Evolutionary conservation across 148 eudicot genomes (phyloP).

Genomic region (Rheum nobile): DNA sequence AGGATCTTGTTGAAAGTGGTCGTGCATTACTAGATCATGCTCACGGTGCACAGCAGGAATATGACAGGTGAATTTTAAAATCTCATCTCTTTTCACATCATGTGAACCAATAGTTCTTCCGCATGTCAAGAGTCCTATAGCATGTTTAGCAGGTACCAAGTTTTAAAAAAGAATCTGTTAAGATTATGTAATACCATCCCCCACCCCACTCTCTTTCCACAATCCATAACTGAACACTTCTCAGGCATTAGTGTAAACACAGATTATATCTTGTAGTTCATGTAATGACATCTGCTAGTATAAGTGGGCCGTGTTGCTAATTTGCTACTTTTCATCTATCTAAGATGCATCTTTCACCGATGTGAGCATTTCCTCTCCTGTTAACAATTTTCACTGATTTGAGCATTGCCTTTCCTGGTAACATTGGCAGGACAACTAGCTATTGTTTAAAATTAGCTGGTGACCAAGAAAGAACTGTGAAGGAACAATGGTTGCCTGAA

Average conservation of each 20-base stretch:
- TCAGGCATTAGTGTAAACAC: background rate
- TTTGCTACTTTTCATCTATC: too few relatives aligned
- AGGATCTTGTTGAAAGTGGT: constrained; percentile 94
- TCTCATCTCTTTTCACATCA: background rate
- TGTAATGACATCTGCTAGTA: background rate
- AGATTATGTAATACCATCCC: background rate
- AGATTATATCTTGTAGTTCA: background rate
- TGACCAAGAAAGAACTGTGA: constrained; percentile 82
- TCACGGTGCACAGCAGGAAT: constrained; percentile 71
- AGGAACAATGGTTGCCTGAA: constrained; percentile 82
- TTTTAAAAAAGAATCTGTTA: background rate
- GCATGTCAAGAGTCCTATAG: background rate
- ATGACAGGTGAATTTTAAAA: constrained; percentile 50
- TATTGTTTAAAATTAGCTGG: constrained; percentile 77
- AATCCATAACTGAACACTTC: background rate
- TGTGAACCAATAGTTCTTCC: background rate
- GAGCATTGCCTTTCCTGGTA: background rate
- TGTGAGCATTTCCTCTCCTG: background rate
- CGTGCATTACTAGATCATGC: constrained; percentile 89
- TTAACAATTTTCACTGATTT: background rate
- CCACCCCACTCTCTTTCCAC: background rate
- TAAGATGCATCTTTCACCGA: background rate
- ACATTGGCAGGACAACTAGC: constrained; percentile 66
- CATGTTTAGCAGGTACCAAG: background rate
- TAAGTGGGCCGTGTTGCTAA: background rate